These are phyloP conservation scores for Zopfochytrium polystomum DNA, from an alignment of 371 early-diverging fungal species.

Conservation along the genomic window DNA sequence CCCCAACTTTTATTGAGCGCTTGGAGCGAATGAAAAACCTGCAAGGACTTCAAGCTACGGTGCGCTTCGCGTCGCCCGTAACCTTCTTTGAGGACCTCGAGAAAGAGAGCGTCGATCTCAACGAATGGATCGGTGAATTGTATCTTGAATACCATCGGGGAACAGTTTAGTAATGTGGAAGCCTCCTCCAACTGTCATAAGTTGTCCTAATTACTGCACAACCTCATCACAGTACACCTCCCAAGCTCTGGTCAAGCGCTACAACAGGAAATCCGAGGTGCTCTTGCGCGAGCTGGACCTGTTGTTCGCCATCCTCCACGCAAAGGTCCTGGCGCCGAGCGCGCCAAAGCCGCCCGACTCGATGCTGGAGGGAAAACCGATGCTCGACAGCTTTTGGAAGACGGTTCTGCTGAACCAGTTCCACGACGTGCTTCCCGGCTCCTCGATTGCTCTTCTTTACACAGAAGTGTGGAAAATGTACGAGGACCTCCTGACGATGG, in stretches of 20 bases:
- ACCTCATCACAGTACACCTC: constrained; percentile 67
- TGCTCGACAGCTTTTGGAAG: constrained; percentile 84
- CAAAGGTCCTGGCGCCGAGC: constrained; percentile 19
- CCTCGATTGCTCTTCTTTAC: constrained; percentile 84
- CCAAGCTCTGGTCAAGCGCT: constrained; percentile 78
- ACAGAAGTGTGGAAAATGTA: constrained; percentile 67
- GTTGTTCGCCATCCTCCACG: too few relatives aligned
- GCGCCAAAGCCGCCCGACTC: too few relatives aligned
- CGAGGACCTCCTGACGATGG: constrained; percentile 43
- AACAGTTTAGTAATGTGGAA: constrained; percentile 41
- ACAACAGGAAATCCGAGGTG: constrained; percentile 81
- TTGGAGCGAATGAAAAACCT: constrained; percentile 68
- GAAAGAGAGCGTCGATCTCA: constrained; percentile 60
- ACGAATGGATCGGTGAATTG: constrained; percentile 89
- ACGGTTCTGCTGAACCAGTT: constrained; percentile 90
- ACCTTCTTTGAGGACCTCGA: constrained; percentile 76
- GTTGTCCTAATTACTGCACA: neutral
- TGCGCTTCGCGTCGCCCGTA: constrained; percentile 70
- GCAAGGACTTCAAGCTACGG: constrained; percentile 73
- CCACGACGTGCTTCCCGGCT: constrained; percentile 80
- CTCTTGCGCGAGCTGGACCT: constrained; percentile 82
- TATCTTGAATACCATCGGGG: constrained; percentile 95
- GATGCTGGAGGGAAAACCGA: too few relatives aligned
- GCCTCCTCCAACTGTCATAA: neutral
- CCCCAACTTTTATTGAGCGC: constrained; percentile 79